Evolutionary conservation across 108 stramenopile species (phyloP).

Genomic region (Conticribra weissflogii): DNA sequence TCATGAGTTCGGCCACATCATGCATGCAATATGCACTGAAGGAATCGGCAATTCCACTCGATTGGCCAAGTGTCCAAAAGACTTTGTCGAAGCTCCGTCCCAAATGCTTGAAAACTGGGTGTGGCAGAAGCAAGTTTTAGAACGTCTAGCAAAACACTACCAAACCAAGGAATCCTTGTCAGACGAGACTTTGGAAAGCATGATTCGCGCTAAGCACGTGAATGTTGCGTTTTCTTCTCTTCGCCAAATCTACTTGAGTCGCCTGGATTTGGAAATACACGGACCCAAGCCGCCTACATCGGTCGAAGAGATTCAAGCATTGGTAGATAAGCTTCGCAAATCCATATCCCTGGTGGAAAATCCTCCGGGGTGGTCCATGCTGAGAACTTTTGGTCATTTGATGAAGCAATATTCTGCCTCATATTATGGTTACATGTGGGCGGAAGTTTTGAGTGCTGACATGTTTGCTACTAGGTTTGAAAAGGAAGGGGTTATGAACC

Average conservation of each 20-base stretch:
- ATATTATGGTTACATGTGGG: constrained; percentile 59
- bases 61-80: constrained; percentile 46
- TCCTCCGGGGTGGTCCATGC: constrained; percentile 47
- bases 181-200: constrained; percentile 29
- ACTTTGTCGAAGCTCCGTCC: constrained; percentile 56
- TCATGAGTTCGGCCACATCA: constrained; percentile 42
- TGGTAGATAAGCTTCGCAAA: constrained; percentile 49
- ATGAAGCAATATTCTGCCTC: constrained; percentile 57
- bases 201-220: constrained; percentile 51
- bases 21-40: constrained; percentile 46
- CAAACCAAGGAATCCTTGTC: constrained; percentile 42
- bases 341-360: constrained; percentile 44
- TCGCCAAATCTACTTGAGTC: constrained; percentile 48
- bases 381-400: constrained; percentile 52
- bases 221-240: constrained; percentile 31
- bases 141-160: constrained; percentile 47
- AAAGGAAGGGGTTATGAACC: constrained; percentile 40
- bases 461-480: constrained; percentile 54
- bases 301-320: constrained; percentile 39
- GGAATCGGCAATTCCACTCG: constrained; percentile 43
- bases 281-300: constrained; percentile 31
- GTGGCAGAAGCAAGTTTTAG: constrained; percentile 40
- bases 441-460: constrained; percentile 47
- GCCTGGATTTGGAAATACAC: constrained; percentile 50
- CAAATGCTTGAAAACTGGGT: constrained; percentile 57